Base-by-base conservation (phyloP, 23 red algal genomes). In the Gracilaria domingensis region DNA sequence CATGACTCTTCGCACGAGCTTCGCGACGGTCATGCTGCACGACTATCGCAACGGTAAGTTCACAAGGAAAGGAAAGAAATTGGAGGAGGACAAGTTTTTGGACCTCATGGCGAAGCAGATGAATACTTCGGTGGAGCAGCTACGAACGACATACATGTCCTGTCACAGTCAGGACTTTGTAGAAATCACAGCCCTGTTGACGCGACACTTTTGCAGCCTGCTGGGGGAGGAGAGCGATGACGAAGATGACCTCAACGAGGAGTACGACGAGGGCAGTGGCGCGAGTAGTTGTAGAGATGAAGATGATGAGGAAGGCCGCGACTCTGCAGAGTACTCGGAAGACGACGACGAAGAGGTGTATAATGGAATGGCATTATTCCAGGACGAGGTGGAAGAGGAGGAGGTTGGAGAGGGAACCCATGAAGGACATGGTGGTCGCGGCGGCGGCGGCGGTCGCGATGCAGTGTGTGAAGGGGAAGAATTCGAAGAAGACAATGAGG, bases 91-190 rank as follows among this genome's bases (percentile, higher is more conserved):
- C 8, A 35, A 60, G 55, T 84, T 84, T 65, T 24, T 84, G 80
- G 80, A 84, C 5, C 38, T 39, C 2, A 23, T 84, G n/a, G 51
- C 54, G 24, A 84, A 60, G 54, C 80, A 84, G 28, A 84, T 84
- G 80, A 84, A 84, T 24, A 66, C 80, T 3, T 84, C 80, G 11
- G 80, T 84, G 7, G 80, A 84, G 54, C 80, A 84, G 55, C 55
- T 84, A 16, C 13, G 51, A 16, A 64, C 13, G 5, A 84, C 51
- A 2, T 84, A 84, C 24, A 66, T 66, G 45, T 51, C 75, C 17
- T 42, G 36, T 50, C 51, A 80, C 39, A 39, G 30, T 30, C 4
- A 8, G 24, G 75, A 80, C 75, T 80, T 80, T 23, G 25, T 8
- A 16, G 36, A 80, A 1, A 6, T 40, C 6, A 80, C 23, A 23